These are phyloP conservation scores for Eucalyptus cloeziana DNA, from an alignment of 345 rosid genomes.

Conservation along the genomic window DNA sequence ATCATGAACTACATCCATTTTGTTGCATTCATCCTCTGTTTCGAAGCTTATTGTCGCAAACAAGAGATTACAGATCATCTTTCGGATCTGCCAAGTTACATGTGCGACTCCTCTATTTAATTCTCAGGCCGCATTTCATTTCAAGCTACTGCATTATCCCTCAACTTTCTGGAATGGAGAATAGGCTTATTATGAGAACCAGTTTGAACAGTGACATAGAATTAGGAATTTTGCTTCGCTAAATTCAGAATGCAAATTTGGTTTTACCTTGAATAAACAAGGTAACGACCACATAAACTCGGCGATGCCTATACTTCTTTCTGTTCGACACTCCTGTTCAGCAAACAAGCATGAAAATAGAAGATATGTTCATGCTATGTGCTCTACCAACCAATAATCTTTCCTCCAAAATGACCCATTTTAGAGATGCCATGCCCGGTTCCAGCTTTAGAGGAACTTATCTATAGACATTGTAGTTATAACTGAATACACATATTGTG, in stretches of 20 bases:
- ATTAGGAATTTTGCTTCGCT: background rate
- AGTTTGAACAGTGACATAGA: background rate
- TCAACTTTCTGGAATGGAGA: background rate
- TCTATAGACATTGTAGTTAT: background rate
- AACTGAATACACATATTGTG: background rate
- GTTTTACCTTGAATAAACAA: background rate
- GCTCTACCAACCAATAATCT: background rate
- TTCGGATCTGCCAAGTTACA: background rate
- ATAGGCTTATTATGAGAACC: background rate
- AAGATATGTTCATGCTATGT: background rate
- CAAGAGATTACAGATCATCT: background rate
- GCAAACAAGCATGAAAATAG: background rate
- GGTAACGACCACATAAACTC: background rate
- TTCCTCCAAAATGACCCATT: background rate
- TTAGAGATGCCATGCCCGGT: background rate
- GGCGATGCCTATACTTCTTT: background rate
- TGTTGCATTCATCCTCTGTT: background rate
- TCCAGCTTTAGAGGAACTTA: background rate
- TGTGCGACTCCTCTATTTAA: background rate
- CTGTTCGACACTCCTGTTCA: background rate
- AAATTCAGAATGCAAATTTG: background rate
- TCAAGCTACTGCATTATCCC: background rate
- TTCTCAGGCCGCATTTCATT: background rate
- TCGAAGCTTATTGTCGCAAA: background rate
- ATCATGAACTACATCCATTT: background rate